phyloP scores from a whole-genome alignment of 2,329 filamentous ascomycete genomes.

The Microcyclospora tardicrescens region DNA sequence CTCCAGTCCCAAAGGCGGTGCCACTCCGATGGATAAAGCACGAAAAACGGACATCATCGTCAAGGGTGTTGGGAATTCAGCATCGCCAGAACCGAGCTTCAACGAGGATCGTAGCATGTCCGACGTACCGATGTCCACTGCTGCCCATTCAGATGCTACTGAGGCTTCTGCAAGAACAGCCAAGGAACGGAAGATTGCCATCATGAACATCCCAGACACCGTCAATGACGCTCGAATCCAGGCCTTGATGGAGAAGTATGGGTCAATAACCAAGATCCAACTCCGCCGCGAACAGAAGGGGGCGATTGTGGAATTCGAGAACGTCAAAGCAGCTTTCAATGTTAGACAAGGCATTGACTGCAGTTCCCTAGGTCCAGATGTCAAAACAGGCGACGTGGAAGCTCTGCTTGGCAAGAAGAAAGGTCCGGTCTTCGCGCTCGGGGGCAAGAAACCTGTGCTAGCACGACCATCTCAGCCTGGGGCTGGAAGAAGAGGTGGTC shows the following conservation, averaged over 20 bases:
- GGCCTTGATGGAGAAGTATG: conserved; percentile 56
- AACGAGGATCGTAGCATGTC: conserved; percentile 15
- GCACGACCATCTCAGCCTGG: conserved; percentile 32
- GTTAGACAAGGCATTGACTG: conserved; percentile 41
- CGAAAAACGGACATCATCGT: conserved; percentile 19
- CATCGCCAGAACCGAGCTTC: conserved; percentile 14
- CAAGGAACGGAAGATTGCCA: conserved; percentile 56
- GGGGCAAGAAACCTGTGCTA: conserved; percentile 23
- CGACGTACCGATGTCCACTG: conserved; percentile 17
- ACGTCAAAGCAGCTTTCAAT: conserved; percentile 57
- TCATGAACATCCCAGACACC: conserved; percentile 83
- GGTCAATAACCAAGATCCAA: conserved; percentile 59
- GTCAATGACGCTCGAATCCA: conserved; percentile 77
- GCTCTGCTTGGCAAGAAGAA: conserved; percentile 38
- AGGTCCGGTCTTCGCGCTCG: conserved; percentile 9
- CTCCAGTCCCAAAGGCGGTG: conserved; percentile 16
- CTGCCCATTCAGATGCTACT: conserved; percentile 4
- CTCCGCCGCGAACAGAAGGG: conserved; percentile 72
- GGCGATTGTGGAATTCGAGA: conserved; percentile 70
- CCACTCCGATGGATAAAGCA: conserved; percentile 17
- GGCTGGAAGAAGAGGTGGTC: conserved; percentile 34
- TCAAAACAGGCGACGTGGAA: conserved; percentile 36
- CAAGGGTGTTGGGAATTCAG: conserved; percentile 10
- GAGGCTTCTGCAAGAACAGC: conserved; percentile 17
- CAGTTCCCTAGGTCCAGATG: conserved; percentile 26